Evolutionary conservation across 345 rosid genomes (phyloP).

Genomic region (Jatropha curcas): DNA sequence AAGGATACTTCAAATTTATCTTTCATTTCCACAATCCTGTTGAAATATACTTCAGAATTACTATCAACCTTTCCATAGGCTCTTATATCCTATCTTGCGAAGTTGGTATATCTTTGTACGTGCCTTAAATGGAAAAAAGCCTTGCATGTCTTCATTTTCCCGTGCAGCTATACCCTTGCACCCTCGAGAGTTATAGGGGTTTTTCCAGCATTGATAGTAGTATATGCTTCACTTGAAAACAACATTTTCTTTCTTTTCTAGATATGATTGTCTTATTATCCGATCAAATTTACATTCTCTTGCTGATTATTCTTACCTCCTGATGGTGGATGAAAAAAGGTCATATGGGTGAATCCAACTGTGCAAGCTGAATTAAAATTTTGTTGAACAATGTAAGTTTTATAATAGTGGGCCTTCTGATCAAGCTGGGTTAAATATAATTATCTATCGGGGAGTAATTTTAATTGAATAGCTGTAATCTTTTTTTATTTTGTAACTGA

Average conservation of each 20-base stretch:
- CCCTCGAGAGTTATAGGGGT: neutral
- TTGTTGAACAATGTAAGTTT: no score
- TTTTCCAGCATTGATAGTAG: neutral
- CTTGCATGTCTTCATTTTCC: neutral
- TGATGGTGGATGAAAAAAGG: neutral
- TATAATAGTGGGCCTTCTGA: no score
- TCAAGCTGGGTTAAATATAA: neutral
- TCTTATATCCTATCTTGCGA: neutral
- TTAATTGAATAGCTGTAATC: neutral
- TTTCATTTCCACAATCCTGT: neutral
- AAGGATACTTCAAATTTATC: neutral
- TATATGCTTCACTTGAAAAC: neutral
- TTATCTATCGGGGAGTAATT: no score
- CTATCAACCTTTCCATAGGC: neutral
- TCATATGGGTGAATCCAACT: neutral
- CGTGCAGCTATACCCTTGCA: neutral
- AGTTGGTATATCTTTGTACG: neutral
- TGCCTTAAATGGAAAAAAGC: neutral
- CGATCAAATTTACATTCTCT: neutral
- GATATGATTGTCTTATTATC: neutral
- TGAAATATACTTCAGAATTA: no score
- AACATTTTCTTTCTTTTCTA: neutral
- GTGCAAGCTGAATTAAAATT: neutral
- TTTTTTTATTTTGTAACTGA: neutral
- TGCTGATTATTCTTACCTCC: neutral